Percentiles rank a stretch among this genome's conserved stretches.
Conservation (phyloP, 352 stramenopile species). For the Phytophthora sojae region DNA sequence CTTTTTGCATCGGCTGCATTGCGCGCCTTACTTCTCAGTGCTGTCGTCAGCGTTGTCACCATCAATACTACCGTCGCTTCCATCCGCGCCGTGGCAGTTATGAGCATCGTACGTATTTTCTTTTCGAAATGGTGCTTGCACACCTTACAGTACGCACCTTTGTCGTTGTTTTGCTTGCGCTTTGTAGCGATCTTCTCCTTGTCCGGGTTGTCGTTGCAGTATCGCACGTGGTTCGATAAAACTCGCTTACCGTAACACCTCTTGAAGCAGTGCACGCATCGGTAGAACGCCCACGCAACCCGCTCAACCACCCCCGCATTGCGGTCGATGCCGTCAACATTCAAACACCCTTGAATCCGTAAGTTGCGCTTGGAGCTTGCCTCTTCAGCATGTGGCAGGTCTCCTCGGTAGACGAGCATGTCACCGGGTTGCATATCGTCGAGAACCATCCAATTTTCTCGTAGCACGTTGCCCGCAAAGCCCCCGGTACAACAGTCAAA, state of each 20-base stretch:
- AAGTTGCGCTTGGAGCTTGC: no score
- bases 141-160: conserved; percentile 5
- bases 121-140: conserved; percentile 4
- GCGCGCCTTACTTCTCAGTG: no score
- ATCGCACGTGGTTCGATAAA: conserved; percentile 1
- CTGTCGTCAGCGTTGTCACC: no score
- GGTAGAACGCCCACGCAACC: background rate
- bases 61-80: background rate
- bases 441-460: no score
- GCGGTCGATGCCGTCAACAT: background rate
- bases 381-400: no score
- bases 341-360: background rate
- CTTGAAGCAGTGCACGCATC: conserved; percentile 6
- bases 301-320: background rate
- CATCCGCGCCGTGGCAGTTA: background rate
- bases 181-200: conserved; percentile 8
- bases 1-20: no score
- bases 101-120: conserved; percentile 8
- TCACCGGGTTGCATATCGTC: no score
- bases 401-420: no score
- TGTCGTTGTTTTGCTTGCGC: conserved; percentile 16
- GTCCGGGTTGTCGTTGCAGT: background rate
- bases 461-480: no score
- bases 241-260: background rate
- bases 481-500: no score